A percentile compares a stretch with the other conserved stretches of the same genome.
Evolutionary conservation across 176 grass and related monocot species (phyloP).

Genomic region (Hsuehochloa calcarea): DNA sequence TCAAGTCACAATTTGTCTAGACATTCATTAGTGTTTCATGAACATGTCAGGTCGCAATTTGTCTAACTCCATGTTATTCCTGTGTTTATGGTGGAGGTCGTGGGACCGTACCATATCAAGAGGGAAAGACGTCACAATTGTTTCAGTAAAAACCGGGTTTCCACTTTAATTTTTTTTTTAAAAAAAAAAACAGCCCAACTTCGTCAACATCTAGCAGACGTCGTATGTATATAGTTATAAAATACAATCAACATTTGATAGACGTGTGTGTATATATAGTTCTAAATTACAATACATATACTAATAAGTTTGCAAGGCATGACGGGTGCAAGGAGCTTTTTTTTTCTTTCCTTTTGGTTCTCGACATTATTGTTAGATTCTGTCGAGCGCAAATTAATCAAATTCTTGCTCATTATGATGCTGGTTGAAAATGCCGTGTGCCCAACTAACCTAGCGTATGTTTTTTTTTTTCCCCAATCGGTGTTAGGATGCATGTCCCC

Average conservation of each 20-base stretch:
- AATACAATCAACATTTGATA: neutral
- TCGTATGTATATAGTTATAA: neutral
- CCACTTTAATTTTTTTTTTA: neutral
- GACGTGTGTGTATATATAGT: too few relatives aligned
- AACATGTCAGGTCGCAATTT: neutral
- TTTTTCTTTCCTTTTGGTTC: neutral
- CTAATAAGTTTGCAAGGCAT: neutral
- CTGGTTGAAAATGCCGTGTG: neutral
- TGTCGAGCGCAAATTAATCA: conserved; percentile 3
- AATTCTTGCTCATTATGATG: conserved; percentile 23
- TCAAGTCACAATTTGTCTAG: neutral
- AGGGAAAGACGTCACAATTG: neutral
- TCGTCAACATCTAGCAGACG: neutral
- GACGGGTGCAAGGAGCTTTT: neutral
- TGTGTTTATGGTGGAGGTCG: neutral
- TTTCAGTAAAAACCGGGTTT: neutral
- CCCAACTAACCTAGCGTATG: neutral
- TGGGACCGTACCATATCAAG: too few relatives aligned
- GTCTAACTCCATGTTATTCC: neutral
- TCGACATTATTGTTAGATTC: conserved; percentile 5
- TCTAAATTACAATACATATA: neutral
- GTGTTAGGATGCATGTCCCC: conserved; percentile 36
- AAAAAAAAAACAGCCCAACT: neutral
- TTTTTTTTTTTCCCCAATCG: neutral
- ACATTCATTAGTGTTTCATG: neutral